phyloP scores from a whole-genome alignment of 2,329 filamentous ascomycete genomes.

The Aspergillus costaricaensis region DNA sequence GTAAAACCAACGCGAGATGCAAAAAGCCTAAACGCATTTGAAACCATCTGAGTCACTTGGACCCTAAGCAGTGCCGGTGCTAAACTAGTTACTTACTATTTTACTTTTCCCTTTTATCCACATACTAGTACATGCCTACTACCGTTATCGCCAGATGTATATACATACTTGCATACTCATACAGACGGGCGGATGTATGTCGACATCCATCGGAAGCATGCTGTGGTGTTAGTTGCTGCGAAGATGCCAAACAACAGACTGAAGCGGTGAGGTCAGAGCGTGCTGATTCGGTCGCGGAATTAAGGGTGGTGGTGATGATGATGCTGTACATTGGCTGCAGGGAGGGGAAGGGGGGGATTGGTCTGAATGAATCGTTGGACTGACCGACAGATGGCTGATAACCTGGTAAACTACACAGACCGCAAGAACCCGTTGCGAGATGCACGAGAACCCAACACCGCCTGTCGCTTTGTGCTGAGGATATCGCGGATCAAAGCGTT shows the following conservation, averaged over 20 bases:
- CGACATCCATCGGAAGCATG: conserved; percentile 10
- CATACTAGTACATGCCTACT: not conserved
- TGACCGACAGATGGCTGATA: not conserved
- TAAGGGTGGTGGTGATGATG: not conserved
- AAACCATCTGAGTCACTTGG: not conserved
- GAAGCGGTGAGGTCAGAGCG: conserved; percentile 12
- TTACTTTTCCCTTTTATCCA: not conserved
- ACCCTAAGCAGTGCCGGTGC: no score
- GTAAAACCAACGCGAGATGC: no score
- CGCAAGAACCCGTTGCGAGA: conserved; percentile 9
- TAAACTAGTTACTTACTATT: no score
- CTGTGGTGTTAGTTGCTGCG: conserved; percentile 8
- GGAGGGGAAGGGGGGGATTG: not conserved
- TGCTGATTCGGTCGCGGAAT: conserved; percentile 1
- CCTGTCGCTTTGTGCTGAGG: not conserved
- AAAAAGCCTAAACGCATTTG: conserved; percentile 7
- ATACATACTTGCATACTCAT: conserved; percentile 1
- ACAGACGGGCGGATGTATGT: conserved; percentile 10
- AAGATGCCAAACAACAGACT: conserved; percentile 14
- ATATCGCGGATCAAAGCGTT: not conserved
- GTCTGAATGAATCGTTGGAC: conserved; percentile 6
- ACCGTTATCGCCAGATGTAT: conserved; percentile 7
- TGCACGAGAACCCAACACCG: conserved; percentile 10
- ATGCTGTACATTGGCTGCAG: no score
- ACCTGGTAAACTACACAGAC: conserved; percentile 2